Base-by-base conservation (phyloP, 352 stramenopile genomes). In the Blastocystis hominis region DNA sequence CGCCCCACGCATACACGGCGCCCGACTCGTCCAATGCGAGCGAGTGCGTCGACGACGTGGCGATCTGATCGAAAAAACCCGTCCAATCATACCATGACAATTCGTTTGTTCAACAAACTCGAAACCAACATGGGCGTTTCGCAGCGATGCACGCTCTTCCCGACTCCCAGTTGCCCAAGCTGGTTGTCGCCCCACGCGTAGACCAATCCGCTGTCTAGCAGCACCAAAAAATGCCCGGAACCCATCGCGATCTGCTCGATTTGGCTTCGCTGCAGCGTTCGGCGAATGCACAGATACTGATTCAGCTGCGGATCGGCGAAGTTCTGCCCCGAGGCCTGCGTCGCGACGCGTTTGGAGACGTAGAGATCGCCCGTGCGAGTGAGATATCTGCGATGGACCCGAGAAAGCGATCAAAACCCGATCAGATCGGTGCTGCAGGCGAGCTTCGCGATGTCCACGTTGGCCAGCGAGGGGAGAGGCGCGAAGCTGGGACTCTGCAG, bases 181-280 rank as follows among this genome's bases (percentile, higher is more conserved):
- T 20, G 50, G 77, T 81, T 81, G 42, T 84, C 40, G 0, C 87
- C 87, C 75, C 75, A 89, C n/a, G 62, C 47, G 40, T 88, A 89
- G 3, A 89, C 76, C n/a, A 63, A 20, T 3, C 87, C 87, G 17
- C 50, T 63, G 38, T 38, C 42, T 9, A 55, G 42, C 38, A 89
- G 75, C n/a, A 86, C 47, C 17, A 86, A 46, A 9, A 15, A 47
- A 69, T 86, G 62, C 7, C 10, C n/a, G 6, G 6, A n/a, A 17
- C 50, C 75, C 34, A 69, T 46, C n/a, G 38, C 46, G 3, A 86
- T 40, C 62, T 75, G 61, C 13, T 69, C 5, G 34, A 86, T 69
- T 0, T 38, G 38, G 38, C 62, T 54, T 17, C 20, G 42, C 38
- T 69, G 62, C n/a, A 86, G 42, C 0, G 40, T 76, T 30, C 40